Evolutionary conservation across 345 rosid species (phyloP), one percentile per base, ranked within the genome.

Genomic region (Aethionema arabicum): DNA sequence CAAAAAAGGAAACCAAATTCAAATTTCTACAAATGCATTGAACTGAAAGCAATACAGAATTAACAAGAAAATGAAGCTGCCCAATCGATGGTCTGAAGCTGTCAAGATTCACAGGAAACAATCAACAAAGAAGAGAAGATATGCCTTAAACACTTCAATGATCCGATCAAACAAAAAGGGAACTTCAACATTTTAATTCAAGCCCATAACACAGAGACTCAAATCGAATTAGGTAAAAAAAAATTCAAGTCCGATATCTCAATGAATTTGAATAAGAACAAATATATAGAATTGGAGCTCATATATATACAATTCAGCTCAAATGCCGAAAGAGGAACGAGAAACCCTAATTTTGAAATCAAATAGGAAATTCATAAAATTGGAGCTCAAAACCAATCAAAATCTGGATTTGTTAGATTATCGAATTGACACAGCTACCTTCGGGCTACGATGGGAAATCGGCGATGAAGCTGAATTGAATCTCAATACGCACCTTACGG

Each of bases 281-380:
- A 29, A n/a, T 10, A 68, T 39, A 43, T 33, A 29, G 2, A 61
- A 54, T 1, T 32, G 21, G 53, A 61, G 56, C 48, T 53, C 50
- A 47, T 38, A 8, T 21, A 32, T 51, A 41, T 45, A 12, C 44
- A 32, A 62, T 4, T 54, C 52, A 62, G 46, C 16, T 15, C 61
- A 53, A 72, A 65, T 38, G 9, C 52, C 70, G 61, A 46, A 59
- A 63, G n/a, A 37, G 40, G 56, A 65, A 59, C 38, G 27, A 58
- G 9, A 11, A 71, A 65, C 75, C 76, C 76, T 72, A 65, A 52
- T 11, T 39, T 52, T 59, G 70, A 64, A 71, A 71, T 65, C 60
- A 48, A 16, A 63, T 0, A 41, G 9, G 8, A 56, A 43, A 39
- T 49, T 70, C 36, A 45, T 54, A 4, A 63, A 56, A 70, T 63